A percentile compares a stretch with the other conserved stretches of the same genome.
These are phyloP conservation scores for Alternaria sp. DNA, from an alignment of 2,329 filamentous ascomycete species.

Conservation along the genomic window DNA sequence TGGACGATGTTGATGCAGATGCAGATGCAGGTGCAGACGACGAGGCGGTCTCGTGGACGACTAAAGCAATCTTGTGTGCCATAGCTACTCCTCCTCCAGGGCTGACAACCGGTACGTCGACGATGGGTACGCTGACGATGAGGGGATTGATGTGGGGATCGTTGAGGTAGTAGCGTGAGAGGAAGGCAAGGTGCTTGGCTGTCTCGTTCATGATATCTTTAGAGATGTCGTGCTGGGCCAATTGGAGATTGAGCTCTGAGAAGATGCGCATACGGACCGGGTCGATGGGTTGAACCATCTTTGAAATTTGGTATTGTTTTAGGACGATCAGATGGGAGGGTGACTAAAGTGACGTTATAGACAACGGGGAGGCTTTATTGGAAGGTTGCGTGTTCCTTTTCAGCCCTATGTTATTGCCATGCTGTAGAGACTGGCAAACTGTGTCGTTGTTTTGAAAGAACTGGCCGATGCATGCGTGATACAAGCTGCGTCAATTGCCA, in stretches of 20 bases:
- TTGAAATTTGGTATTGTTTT: not conserved
- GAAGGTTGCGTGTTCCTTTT: not conserved
- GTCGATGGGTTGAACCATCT: not conserved
- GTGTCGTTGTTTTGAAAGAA: not conserved
- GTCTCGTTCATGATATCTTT: conserved; percentile 3
- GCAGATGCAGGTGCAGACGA: not conserved
- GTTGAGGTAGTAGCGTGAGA: conserved; percentile 4
- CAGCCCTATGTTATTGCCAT: not conserved
- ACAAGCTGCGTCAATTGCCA: not conserved
- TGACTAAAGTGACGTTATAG: not conserved
- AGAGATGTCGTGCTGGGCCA: not conserved
- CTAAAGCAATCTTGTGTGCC: conserved; percentile 1
- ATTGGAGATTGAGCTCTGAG: conserved; percentile 2
- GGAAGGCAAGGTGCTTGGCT: conserved; percentile 4
- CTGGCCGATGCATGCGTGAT: not conserved
- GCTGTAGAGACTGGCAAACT: not conserved
- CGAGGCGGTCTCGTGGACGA: not conserved
- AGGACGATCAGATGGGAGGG: not conserved
- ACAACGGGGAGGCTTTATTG: no score
- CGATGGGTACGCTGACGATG: not conserved
- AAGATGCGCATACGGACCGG: conserved; percentile 9
- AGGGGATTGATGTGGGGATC: not conserved
- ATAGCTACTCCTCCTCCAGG: not conserved
- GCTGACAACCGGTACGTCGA: not conserved
- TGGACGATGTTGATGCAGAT: not conserved